phyloP scores from a whole-genome alignment of 2,329 filamentous ascomycete genomes.

The Sporothrix humicola region DNA sequence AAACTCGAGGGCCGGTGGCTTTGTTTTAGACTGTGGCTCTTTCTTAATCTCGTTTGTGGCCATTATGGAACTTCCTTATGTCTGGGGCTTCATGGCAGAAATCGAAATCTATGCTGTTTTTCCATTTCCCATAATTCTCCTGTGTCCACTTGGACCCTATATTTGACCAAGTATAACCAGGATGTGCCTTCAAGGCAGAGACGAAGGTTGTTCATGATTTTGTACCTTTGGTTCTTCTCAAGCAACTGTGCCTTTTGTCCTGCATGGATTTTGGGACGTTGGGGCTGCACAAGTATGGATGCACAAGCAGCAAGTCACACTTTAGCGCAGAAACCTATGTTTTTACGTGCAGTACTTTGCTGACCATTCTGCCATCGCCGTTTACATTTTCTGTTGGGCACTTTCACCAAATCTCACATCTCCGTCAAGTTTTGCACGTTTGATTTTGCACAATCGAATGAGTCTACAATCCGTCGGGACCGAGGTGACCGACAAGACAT shows the following conservation, averaged over 20 bases:
- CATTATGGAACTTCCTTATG: background rate
- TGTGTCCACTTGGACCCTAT: background rate
- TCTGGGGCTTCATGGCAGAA: background rate
- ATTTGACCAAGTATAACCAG: background rate
- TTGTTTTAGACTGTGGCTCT: background rate
- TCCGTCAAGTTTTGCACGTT: too few species aligned
- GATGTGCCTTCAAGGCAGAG: conserved; percentile 10
- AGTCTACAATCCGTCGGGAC: background rate
- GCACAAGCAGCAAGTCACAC: conserved; percentile 7
- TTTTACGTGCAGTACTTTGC: background rate
- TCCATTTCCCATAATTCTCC: too few species aligned
- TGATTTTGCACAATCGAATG: background rate
- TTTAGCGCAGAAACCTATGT: background rate
- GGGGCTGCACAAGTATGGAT: conserved; percentile 11
- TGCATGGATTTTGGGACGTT: background rate
- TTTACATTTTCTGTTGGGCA: background rate
- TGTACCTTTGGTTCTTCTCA: background rate
- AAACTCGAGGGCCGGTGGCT: background rate
- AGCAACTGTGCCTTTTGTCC: background rate
- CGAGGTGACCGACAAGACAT: background rate
- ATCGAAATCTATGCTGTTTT: background rate
- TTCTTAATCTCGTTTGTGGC: conserved; percentile 3
- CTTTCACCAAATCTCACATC: background rate
- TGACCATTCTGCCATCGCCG: too few species aligned
- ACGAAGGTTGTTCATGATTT: background rate